Percentiles rank a stretch among this genome's conserved stretches.
phyloP scores from a whole-genome alignment of 768 basidiomycete species.

The Mycena capillaripes region DNA sequence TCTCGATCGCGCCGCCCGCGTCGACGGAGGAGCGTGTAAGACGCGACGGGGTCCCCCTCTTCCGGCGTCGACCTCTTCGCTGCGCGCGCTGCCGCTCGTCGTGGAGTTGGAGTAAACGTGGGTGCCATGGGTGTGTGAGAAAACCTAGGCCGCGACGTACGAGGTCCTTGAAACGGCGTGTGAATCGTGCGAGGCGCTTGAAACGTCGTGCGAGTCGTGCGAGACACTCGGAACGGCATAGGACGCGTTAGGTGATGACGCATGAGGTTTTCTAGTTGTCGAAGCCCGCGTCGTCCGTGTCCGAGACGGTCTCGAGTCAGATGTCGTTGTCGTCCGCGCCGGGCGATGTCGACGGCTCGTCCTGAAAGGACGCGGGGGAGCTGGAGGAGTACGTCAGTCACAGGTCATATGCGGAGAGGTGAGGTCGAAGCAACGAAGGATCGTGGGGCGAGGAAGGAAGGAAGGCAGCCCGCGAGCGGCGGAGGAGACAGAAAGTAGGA shows the following conservation, averaged over 20 bases:
- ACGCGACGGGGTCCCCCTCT: slow-evolving; percentile 83
- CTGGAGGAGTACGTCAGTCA: neutral
- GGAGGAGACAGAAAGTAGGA: too few species aligned
- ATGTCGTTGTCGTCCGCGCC: slow-evolving; percentile 52
- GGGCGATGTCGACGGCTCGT: neutral
- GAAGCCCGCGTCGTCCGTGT: slow-evolving; percentile 52
- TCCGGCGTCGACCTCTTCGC: slow-evolving; percentile 69
- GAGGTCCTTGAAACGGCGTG: slow-evolving; percentile 19
- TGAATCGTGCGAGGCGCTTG: slow-evolving; percentile 5
- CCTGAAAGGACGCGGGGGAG: neutral
- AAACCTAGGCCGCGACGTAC: slow-evolving; percentile 15
- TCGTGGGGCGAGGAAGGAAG: too few species aligned
- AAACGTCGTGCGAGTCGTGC: slow-evolving; percentile 11
- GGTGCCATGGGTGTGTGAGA: slow-evolving; percentile 41
- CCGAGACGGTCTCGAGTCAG: slow-evolving; percentile 88
- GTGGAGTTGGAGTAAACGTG: slow-evolving; percentile 65
- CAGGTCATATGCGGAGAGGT: too few species aligned
- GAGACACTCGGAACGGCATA: slow-evolving; percentile 14
- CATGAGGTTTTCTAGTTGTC: slow-evolving; percentile 34
- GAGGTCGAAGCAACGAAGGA: too few species aligned
- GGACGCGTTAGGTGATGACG: too few species aligned
- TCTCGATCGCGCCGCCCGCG: slow-evolving; percentile 42
- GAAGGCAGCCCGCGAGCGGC: too few species aligned
- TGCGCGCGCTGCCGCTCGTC: slow-evolving; percentile 47
- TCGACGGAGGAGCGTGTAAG: slow-evolving; percentile 65